These are phyloP conservation scores for Trametes elegans DNA, from an alignment of 768 basidiomycete species.

Conservation along the genomic window DNA sequence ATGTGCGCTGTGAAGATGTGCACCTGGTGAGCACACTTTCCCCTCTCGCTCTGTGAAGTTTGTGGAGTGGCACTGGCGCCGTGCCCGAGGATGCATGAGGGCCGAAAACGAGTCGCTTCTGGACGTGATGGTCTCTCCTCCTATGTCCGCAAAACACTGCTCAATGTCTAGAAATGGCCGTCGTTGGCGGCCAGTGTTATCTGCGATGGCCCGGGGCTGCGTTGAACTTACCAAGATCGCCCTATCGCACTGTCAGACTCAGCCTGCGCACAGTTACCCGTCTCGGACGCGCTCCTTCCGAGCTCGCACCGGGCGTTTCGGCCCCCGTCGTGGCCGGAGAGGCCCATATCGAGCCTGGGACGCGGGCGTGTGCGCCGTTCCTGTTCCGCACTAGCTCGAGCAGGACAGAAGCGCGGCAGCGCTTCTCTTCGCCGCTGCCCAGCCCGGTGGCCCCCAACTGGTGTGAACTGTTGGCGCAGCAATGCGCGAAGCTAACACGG, in stretches of 20 bases:
- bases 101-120: too few relatives aligned
- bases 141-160: too few relatives aligned
- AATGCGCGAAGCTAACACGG: background rate
- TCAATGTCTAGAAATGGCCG: too few relatives aligned
- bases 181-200: too few relatives aligned
- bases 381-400: constrained; percentile 14
- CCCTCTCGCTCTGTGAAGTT: background rate
- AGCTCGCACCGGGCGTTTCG: constrained; percentile 6
- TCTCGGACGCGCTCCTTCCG: background rate
- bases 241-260: background rate
- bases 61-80: too few relatives aligned
- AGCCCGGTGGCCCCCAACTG: constrained; percentile 9
- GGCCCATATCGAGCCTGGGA: constrained; percentile 16
- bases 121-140: too few relatives aligned
- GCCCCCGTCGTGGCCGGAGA: constrained; percentile 7
- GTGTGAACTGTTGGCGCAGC: constrained; percentile 9
- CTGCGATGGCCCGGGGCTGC: background rate
- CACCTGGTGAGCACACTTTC: background rate
- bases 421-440: constrained; percentile 14
- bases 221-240: background rate
- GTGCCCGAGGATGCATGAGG: too few relatives aligned
- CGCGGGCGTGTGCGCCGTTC: constrained; percentile 9
- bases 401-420: constrained; percentile 9
- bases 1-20: background rate
- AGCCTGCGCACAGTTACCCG: background rate